Evolutionary conservation across 176 grass and related monocot species (phyloP), one percentile per base, ranked within the genome.

Genomic region (Musa troglodytarum): DNA sequence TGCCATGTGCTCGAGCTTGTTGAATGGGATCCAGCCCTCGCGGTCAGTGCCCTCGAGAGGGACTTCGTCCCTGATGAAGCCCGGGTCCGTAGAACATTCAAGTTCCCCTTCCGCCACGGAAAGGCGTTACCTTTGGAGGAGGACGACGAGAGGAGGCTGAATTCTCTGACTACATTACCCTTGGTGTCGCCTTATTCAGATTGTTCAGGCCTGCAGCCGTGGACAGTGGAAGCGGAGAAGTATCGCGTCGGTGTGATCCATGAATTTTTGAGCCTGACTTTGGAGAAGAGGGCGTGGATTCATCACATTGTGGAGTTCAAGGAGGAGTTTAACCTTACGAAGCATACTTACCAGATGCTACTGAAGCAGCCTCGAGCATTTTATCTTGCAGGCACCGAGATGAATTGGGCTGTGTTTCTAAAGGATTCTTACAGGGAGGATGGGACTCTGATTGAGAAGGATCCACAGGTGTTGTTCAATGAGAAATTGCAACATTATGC

Each of bases 231-330:
- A 66, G 87, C 90, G 10, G 90, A 96, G 77, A 96, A 92, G 77
- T 90, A 96, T 81, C 80, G 87, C 52, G 79, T 96, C 73, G 93
- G 93, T 12, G 86, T 86, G 76, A 83, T 92, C 28, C 85, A 92
- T 76, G 89, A 96, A 71, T 86, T 96, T 66, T 79, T 92, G 52
- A 92, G 81, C 81, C 79, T 90, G 66, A 92, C 93, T n/a, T 69
- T 92, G 67, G 93, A 96, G 79, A 96, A 90, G 84, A 81, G 87
- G 15, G 85, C 87, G 3, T 83, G 82, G 87, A 92, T 96, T 52
- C 93, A 92, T 85, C 89, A 92, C 78, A 90, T 90, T 10, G 84
- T 90, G 78, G 87, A 96, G 87, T 96, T 96, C 79, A 96, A 96
- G 75, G 87, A 92, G 74, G 93, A 96, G 74, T 85, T 92, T 15